A percentile compares a stretch with the other conserved stretches of the same genome.
These are phyloP conservation scores for Staphylotrichum longicolle DNA, from an alignment of 495 filamentous ascomycete genomes.

Conservation along the genomic window DNA sequence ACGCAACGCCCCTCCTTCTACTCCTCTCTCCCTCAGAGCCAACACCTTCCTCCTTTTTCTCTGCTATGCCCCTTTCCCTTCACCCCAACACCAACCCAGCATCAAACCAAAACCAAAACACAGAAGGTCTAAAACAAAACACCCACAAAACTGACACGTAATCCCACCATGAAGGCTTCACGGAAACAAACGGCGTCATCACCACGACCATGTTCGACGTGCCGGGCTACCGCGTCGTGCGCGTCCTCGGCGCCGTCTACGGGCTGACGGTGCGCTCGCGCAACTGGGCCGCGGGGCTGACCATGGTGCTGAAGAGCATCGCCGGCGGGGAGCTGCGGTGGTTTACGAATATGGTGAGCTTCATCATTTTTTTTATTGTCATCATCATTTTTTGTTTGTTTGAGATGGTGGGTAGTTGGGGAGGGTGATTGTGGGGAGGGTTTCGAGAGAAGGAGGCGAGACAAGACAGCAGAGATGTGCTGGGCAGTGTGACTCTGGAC, in stretches of 20 bases:
- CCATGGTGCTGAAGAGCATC: constrained; percentile 49
- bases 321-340: constrained; percentile 57
- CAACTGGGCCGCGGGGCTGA: constrained; percentile 46
- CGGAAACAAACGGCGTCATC: constrained; percentile 58
- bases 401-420: not conserved
- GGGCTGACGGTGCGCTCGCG: constrained; percentile 58
- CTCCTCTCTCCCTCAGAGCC: not conserved
- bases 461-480: not conserved
- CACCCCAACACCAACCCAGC: too few relatives aligned
- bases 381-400: not conserved
- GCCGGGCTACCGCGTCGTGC: constrained; percentile 56
- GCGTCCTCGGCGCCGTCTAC: constrained; percentile 58
- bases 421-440: not conserved
- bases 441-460: not conserved
- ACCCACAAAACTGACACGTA: not conserved
- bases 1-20: not conserved
- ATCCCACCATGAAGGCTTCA: constrained; percentile 41
- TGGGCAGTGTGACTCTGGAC: not conserved
- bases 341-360: constrained; percentile 50
- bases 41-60: not conserved
- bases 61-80: not conserved
- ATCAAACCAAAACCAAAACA: too few relatives aligned
- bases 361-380: not conserved
- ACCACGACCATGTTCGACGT: constrained; percentile 54
- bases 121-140: not conserved